phyloP scores from a whole-genome alignment of 306 rosid species.

The Vigna trinervia region DNA sequence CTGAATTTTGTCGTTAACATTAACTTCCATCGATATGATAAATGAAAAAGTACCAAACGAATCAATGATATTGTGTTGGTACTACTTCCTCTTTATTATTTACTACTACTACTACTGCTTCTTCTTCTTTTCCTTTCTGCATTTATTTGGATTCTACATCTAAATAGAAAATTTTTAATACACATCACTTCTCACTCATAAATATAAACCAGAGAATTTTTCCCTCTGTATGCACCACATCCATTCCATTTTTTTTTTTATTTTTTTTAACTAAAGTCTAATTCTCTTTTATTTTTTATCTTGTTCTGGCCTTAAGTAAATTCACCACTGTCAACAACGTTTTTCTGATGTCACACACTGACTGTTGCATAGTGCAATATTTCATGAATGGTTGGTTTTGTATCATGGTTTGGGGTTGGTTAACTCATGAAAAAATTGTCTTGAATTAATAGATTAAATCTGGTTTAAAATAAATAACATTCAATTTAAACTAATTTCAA shows the following conservation, averaged over 20 bases:
- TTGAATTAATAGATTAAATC: no score
- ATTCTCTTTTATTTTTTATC: not conserved
- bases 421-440: no score
- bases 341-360: not conserved
- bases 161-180: not conserved
- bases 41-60: conserved; percentile 6
- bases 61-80: conserved; percentile 7
- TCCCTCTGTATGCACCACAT: not conserved
- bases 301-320: not conserved
- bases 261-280: not conserved
- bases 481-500: no score
- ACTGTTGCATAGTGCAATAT: no score
- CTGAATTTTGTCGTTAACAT: conserved; percentile 53
- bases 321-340: no score
- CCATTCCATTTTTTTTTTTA: not conserved
- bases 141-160: not conserved
- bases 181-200: not conserved
- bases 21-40: conserved; percentile 30
- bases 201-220: not conserved
- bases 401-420: no score
- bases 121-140: conserved; percentile 9
- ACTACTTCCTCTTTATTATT: conserved; percentile 6
- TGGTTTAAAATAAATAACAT: no score
- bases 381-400: no score
- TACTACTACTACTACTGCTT: not conserved